Evolutionary conservation across 306 rosid species (phyloP).

Genomic region (Pyrus communis): DNA sequence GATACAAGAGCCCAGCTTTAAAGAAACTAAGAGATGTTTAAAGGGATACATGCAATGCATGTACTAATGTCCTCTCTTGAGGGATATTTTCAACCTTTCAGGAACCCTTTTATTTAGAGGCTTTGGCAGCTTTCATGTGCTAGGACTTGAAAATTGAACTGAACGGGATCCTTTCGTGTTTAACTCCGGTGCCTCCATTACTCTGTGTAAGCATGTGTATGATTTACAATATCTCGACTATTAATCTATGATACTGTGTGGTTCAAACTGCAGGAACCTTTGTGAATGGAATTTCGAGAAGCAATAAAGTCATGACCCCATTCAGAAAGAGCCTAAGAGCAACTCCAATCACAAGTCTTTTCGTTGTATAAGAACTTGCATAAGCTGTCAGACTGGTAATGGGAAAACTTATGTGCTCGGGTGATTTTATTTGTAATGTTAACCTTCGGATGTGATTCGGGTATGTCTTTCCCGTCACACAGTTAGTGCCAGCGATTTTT

Average conservation of each 20-base stretch:
- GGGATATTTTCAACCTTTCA: background rate
- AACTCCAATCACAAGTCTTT: background rate
- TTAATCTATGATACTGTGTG: background rate
- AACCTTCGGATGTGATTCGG: background rate
- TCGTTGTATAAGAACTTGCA: background rate
- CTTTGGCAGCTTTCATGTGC: background rate
- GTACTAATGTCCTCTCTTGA: background rate
- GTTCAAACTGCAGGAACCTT: slow-evolving; percentile 23
- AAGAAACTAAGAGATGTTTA: background rate
- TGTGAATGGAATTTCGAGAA: slow-evolving; percentile 15
- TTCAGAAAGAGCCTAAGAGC: slow-evolving; percentile 2
- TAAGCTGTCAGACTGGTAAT: background rate
- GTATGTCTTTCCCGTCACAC: background rate
- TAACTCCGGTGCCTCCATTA: background rate
- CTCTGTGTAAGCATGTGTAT: background rate
- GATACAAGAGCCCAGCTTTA: background rate
- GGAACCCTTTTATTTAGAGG: background rate
- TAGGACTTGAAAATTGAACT: background rate
- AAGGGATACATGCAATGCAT: background rate
- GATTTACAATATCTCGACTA: background rate
- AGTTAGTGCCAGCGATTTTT: background rate
- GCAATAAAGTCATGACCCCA: slow-evolving; percentile 15
- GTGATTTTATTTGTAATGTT: background rate
- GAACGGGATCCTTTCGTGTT: background rate
- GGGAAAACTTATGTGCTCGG: background rate